phyloP scores from a whole-genome alignment of 2,329 filamentous ascomycete species.

The Talaromyces marneffei region DNA sequence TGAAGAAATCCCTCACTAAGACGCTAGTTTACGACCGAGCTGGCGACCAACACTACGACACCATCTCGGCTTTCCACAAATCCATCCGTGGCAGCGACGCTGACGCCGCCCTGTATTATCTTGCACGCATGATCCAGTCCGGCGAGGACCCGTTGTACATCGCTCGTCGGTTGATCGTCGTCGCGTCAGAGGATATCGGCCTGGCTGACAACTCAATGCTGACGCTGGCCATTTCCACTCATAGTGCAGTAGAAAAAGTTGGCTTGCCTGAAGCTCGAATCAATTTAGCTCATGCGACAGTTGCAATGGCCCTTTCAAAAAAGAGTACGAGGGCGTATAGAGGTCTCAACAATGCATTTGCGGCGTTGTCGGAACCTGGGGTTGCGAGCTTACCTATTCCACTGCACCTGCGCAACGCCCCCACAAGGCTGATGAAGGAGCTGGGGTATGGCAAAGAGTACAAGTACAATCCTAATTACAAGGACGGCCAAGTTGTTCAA shows the following conservation, averaged over 20 bases:
- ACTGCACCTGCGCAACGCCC: constrained; percentile 82
- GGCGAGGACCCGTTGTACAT: constrained; percentile 92
- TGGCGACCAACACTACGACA: constrained; percentile 96
- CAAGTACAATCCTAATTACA: constrained; percentile 92
- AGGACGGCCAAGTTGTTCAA: constrained; percentile 73
- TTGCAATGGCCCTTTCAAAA: constrained; percentile 71
- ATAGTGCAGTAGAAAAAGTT: constrained; percentile 83
- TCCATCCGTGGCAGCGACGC: constrained; percentile 81
- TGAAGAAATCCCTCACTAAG: constrained; percentile 80
- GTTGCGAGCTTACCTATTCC: constrained; percentile 77
- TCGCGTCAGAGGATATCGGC: constrained; percentile 90
- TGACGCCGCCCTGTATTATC: constrained; percentile 87
- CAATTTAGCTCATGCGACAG: constrained; percentile 78
- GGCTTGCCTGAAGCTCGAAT: constrained; percentile 94
- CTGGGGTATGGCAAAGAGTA: constrained; percentile 86
- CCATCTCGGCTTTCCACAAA: constrained; percentile 95
- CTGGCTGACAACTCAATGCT: constrained; percentile 81
- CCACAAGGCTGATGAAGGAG: constrained; percentile 87
- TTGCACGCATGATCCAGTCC: constrained; percentile 90
- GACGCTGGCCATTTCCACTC: constrained; percentile 75
- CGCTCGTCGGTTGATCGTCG: constrained; percentile 85
- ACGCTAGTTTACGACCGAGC: constrained; percentile 92
- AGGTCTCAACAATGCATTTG: constrained; percentile 71
- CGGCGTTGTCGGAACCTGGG: constrained; percentile 74
- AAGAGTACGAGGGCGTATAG: constrained; percentile 87